These are phyloP conservation scores for Articulospora tetracladia DNA, from an alignment of 495 filamentous ascomycete species.

Conservation along the genomic window DNA sequence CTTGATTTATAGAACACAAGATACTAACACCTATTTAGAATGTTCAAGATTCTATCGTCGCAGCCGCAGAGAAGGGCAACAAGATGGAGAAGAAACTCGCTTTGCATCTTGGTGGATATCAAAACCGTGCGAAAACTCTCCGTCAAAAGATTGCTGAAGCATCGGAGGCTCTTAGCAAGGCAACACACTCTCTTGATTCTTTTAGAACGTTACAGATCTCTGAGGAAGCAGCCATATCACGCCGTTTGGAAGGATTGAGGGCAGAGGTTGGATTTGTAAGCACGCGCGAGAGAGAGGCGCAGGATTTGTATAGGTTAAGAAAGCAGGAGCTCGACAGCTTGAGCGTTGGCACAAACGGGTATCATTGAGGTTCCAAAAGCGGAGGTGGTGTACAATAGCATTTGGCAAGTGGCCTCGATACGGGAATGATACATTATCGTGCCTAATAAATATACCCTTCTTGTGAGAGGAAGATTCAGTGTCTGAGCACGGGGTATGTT, in stretches of 20 bases:
- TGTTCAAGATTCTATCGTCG: constrained; percentile 65
- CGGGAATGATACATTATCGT: background rate
- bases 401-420: background rate
- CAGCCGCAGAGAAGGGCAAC: constrained; percentile 71
- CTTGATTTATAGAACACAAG: constrained; percentile 15
- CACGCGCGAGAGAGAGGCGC: constrained; percentile 82
- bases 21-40: constrained; percentile 47
- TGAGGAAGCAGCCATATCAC: constrained; percentile 70
- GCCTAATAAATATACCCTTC: too few species aligned
- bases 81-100: constrained; percentile 93
- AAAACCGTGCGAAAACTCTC: constrained; percentile 77
- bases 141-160: constrained; percentile 79
- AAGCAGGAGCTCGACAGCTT: constrained; percentile 72
- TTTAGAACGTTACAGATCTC: constrained; percentile 72
- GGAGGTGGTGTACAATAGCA: background rate
- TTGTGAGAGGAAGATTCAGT: too few species aligned
- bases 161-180: constrained; percentile 68
- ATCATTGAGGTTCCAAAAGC: constrained; percentile 27
- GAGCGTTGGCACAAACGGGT: constrained; percentile 29
- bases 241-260: constrained; percentile 70
- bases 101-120: constrained; percentile 84
- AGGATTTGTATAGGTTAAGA: constrained; percentile 73
- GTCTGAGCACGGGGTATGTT: too few species aligned
- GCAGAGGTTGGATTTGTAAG: constrained; percentile 82
- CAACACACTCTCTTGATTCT: constrained; percentile 65